Percentiles rank a stretch among this genome's conserved stretches.
Conservation (phyloP, 371 early-diverging fungal species). For the Coelomomyces lativittatus region DNA sequence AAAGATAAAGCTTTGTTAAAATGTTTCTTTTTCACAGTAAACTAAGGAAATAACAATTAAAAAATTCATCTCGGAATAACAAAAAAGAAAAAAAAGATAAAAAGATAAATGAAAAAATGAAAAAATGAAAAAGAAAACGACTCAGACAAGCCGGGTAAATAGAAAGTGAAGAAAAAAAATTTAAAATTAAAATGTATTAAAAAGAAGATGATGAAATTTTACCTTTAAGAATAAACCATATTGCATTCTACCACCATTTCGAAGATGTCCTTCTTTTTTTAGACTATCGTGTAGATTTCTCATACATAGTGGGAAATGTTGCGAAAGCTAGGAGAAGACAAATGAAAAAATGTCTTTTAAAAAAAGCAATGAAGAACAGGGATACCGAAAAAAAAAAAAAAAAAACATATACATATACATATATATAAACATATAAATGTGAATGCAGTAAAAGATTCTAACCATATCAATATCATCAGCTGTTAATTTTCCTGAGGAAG, state of each 20-base stretch:
- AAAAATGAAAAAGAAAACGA: too few relatives aligned
- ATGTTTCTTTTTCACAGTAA: too few relatives aligned
- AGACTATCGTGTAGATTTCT: constrained; percentile 51
- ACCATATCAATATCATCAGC: constrained; percentile 49
- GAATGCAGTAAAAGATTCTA: constrained; percentile 6
- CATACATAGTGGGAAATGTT: constrained; percentile 88
- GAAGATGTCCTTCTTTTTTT: constrained; percentile 55
- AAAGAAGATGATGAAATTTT: neutral
- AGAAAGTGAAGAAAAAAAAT: too few relatives aligned
- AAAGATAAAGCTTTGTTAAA: neutral
- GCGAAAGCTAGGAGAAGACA: constrained; percentile 4
- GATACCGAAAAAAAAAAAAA: too few relatives aligned
- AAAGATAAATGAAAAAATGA: too few relatives aligned
- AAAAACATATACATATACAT: too few relatives aligned
- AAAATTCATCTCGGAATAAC: too few relatives aligned
- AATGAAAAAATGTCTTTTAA: too few relatives aligned
- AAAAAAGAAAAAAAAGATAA: too few relatives aligned
- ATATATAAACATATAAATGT: neutral
- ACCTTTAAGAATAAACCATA: constrained; percentile 79
- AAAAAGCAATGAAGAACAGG: neutral
- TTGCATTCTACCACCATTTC: constrained; percentile 77
- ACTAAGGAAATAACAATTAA: constrained; percentile 3
- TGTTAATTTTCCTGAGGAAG: constrained; percentile 25
- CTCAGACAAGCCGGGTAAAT: too few relatives aligned
- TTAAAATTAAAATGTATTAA: too few relatives aligned